Base-by-base conservation (phyloP, 371 early-diverging fungal species). In the Mucor velutinosus region DNA sequence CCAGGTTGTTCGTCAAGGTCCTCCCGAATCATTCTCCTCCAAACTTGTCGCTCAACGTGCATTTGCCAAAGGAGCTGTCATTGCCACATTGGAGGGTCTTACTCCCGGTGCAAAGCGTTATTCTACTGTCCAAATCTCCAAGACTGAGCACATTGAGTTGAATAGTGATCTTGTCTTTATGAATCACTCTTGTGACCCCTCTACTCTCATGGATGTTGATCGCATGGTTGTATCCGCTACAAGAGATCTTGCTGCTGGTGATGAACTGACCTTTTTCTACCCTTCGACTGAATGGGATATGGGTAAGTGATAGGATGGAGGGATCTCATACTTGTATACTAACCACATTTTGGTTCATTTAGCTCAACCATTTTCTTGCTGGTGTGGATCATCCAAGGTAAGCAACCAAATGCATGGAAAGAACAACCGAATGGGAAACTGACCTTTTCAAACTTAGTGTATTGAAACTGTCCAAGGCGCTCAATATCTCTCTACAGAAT, bases 251-350 rank as follows among this genome's bases (percentile, higher is more conserved):
- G 74, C 77, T 61, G 76, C 77, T 41, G 92, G 92, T 23, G 90
- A 90, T 60, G 92, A 89, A 70, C 37, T 93, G 65, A 90, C 91
- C 15, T 93, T 94, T 77, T 93, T 93, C 74, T 94, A 94, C 68
- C 93, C 93, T 33, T 84, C 87, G 25, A 91, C 90, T 30, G 94
- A 94, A 73, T 94, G 93, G 92, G 91, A 90, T 72, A 94, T 94
- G 95, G 87, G 79, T 78, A 75, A 73, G 65, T 43, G 0, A 17
- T 47, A 21, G 29, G n/a, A 23, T 3, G 15, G 7, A 29, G 10
- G 3, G n/a, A 45, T 15, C 7, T n/a, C n/a, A 33, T 55, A 1
- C 15, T 29, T 4, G 10, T 11, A 29, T 29, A 23, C 1, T 53
- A 53, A 49, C 45, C 35, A 29, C 23, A n/a, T 58, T 41, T 32